phyloP scores from a whole-genome alignment of 2,329 filamentous ascomycete species.

The Pestalotiopsis sp. region DNA sequence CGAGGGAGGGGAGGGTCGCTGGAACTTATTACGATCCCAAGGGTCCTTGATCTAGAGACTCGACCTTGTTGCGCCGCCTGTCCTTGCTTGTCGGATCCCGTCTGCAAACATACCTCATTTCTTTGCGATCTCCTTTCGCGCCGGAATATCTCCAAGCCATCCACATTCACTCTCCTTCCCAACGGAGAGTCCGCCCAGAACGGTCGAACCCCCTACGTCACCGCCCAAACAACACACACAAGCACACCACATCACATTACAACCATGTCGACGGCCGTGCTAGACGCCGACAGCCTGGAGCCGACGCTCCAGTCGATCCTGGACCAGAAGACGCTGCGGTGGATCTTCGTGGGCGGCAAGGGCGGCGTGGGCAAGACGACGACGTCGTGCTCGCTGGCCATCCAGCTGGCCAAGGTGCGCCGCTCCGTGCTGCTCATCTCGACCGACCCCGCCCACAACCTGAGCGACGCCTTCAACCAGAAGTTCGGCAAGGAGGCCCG shows the following conservation, averaged over 20 bases:
- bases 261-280: constrained; percentile 39
- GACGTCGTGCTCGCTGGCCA: constrained; percentile 97
- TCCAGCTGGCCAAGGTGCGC: constrained; percentile 93
- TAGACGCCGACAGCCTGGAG: constrained; percentile 77
- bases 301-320: constrained; percentile 93
- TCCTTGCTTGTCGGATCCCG: neutral
- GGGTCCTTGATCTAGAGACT: neutral
- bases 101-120: neutral
- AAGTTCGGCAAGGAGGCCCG: constrained; percentile 99
- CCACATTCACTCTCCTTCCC: too few relatives aligned
- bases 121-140: neutral
- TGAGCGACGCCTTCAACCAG: constrained; percentile 96
- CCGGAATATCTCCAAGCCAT: too few relatives aligned
- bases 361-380: constrained; percentile 99
- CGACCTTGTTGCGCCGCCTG: neutral
- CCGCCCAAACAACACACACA: neutral
- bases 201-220: neutral
- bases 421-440: constrained; percentile 97
- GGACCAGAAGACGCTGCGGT: constrained; percentile 92
- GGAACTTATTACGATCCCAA: neutral
- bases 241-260: neutral
- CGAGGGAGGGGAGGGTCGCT: neutral
- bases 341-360: constrained; percentile 99
- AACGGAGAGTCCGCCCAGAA: too few relatives aligned
- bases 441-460: constrained; percentile 96